A percentile compares a stretch with the other conserved stretches of the same genome.
These are phyloP conservation scores for Toxoplasma gondii DNA, from an alignment of 169 alveolate species.

Conservation along the genomic window DNA sequence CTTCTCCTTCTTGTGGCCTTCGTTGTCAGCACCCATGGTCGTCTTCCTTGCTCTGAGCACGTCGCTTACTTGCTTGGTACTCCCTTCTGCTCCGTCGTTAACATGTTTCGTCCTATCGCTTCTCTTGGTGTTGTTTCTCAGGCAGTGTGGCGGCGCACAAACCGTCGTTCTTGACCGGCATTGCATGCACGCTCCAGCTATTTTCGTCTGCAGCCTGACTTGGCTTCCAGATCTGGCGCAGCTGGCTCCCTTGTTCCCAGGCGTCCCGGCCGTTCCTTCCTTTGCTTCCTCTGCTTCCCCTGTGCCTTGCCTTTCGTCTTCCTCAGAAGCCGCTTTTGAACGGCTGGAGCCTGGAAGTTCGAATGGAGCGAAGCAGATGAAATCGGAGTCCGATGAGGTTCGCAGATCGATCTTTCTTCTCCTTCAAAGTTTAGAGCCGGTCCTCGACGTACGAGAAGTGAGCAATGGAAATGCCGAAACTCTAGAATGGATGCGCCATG, in stretches of 20 bases:
- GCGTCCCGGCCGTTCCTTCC: background rate
- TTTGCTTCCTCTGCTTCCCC: no score
- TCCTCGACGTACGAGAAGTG: slow-evolving; percentile 14
- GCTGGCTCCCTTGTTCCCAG: background rate
- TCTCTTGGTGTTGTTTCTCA: background rate
- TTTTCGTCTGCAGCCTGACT: slow-evolving; percentile 46
- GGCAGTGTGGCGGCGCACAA: slow-evolving; percentile 41
- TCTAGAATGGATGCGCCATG: no score
- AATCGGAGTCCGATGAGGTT: background rate
- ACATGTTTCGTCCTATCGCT: no score
- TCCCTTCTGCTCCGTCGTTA: no score
- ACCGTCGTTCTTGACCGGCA: slow-evolving; percentile 19
- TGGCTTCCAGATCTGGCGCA: slow-evolving; percentile 45
- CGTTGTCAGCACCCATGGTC: no score
- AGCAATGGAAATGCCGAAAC: background rate
- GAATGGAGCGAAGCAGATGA: background rate
- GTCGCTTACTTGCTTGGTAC: no score
- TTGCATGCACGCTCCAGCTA: slow-evolving; percentile 48
- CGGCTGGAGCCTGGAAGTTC: background rate
- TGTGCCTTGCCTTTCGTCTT: background rate
- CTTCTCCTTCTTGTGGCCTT: no score
- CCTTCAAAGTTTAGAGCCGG: background rate
- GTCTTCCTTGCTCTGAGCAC: no score
- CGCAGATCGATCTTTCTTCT: background rate
- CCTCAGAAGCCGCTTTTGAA: background rate